Evolutionary conservation across 768 basidiomycete species (phyloP).

Genomic region (Russula vinacea): DNA sequence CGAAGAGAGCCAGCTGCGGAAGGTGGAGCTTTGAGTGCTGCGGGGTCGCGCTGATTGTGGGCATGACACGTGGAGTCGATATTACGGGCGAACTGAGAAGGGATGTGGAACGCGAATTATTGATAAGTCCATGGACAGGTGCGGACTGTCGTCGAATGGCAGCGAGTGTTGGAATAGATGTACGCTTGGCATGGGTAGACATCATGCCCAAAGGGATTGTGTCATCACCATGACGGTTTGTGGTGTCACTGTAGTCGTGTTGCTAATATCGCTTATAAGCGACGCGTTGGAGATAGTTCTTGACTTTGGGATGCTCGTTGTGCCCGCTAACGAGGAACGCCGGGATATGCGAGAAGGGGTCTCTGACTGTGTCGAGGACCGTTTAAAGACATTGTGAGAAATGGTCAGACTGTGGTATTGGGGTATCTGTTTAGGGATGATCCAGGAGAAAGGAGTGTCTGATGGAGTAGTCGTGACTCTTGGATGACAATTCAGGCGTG

Average conservation of each 20-base stretch:
- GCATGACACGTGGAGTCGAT: slow-evolving; percentile 32
- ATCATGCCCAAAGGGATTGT: slow-evolving; percentile 33
- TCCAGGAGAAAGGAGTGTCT: background rate
- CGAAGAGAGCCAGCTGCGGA: slow-evolving; percentile 34
- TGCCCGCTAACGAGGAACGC: slow-evolving; percentile 44
- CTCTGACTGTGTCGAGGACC: slow-evolving; percentile 45
- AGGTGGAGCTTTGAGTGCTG: slow-evolving; percentile 31
- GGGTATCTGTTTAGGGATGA: slow-evolving; percentile 1
- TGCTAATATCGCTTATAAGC: slow-evolving; percentile 41
- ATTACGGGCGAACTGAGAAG: slow-evolving; percentile 34
- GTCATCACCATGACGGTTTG: slow-evolving; percentile 30
- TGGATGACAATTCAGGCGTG: background rate
- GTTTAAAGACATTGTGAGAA: slow-evolving; percentile 20
- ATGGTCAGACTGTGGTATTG: background rate
- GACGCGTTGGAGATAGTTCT: slow-evolving; percentile 53
- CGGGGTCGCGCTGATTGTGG: slow-evolving; percentile 14
- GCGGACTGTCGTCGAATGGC: slow-evolving; percentile 31
- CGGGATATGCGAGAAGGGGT: slow-evolving; percentile 53
- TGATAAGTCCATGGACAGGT: slow-evolving; percentile 29
- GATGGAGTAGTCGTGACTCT: background rate
- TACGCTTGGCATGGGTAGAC: slow-evolving; percentile 42
- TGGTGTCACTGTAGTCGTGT: slow-evolving; percentile 47
- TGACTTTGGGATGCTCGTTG: slow-evolving; percentile 46
- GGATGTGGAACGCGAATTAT: slow-evolving; percentile 30
- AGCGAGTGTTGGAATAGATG: slow-evolving; percentile 32